These are phyloP conservation scores for Chaetomiaceae sp. DNA, from an alignment of 2,329 filamentous ascomycete species.

Conservation along the genomic window DNA sequence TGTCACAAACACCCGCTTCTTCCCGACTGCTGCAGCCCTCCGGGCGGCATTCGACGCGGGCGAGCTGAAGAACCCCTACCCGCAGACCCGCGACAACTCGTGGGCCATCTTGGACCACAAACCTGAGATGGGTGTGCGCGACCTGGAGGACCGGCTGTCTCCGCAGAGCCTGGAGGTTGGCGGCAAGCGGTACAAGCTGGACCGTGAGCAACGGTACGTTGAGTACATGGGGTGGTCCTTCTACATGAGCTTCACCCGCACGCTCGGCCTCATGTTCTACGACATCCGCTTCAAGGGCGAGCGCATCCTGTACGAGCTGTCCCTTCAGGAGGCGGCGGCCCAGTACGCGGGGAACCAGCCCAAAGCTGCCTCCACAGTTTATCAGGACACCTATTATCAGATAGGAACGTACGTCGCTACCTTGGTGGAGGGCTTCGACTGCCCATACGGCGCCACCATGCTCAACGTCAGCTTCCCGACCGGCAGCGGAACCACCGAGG, in stretches of 20 bases:
- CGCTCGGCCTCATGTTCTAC: constrained; percentile 45
- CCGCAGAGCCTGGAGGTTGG: constrained; percentile 38
- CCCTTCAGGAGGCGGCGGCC: constrained; percentile 50
- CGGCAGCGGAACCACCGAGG: constrained; percentile 37
- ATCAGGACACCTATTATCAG: constrained; percentile 35
- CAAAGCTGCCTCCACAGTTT: constrained; percentile 39
- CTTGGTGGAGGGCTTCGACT: constrained; percentile 47
- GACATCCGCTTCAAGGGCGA: constrained; percentile 52
- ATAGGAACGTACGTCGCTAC: constrained; percentile 35
- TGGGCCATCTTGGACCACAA: constrained; percentile 35
- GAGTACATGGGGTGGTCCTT: constrained; percentile 50
- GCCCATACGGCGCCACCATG: constrained; percentile 46
- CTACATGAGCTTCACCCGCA: constrained; percentile 45
- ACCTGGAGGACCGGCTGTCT: constrained; percentile 35
- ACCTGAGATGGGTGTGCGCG: constrained; percentile 29
- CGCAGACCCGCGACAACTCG: constrained; percentile 31
- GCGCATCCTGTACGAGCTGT: constrained; percentile 51
- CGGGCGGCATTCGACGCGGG: constrained; percentile 36
- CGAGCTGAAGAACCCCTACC: constrained; percentile 32
- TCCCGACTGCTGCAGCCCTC: constrained; percentile 31
- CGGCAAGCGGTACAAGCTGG: constrained; percentile 28
- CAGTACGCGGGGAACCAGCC: constrained; percentile 40
- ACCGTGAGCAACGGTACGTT: constrained; percentile 40
- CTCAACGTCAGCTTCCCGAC: constrained; percentile 44
- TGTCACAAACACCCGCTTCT: constrained; percentile 39